Evolutionary conservation across 1,284 basidiomycete species (phyloP).

Genomic region (Gastroboletus turbinatus): DNA sequence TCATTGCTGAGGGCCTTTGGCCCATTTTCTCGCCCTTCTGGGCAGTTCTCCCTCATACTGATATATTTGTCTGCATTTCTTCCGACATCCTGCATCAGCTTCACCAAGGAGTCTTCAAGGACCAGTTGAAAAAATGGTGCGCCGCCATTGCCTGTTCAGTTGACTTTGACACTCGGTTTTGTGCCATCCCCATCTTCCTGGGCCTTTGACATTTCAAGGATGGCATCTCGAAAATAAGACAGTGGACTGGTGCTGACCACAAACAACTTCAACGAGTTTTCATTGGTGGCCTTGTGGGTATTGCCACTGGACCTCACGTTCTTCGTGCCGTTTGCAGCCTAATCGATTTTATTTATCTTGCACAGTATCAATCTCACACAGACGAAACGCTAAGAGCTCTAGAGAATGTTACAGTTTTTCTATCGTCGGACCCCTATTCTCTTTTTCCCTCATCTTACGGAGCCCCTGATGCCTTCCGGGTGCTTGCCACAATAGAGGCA

Average conservation of each 20-base stretch:
- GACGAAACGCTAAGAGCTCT: no score
- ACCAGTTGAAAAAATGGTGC: neutral
- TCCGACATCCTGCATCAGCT: neutral
- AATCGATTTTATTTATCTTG: no score
- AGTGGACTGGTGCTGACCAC: neutral
- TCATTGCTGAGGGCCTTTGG: rapidly evolving
- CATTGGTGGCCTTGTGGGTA: no score
- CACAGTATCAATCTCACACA: no score
- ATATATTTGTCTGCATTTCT: neutral
- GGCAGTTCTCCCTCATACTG: neutral
- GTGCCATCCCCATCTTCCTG: neutral
- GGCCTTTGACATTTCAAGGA: neutral
- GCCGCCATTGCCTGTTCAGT: rapidly evolving
- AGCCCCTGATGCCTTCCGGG: no score
- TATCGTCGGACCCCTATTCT: no score
- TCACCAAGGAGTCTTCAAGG: neutral
- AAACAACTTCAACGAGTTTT: no score
- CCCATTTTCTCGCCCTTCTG: neutral
- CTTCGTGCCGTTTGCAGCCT: no score
- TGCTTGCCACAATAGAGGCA: no score
- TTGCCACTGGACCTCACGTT: no score
- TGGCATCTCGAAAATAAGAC: neutral
- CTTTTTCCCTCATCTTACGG: no score
- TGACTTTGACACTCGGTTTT: neutral
- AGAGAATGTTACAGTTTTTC: no score